These are phyloP conservation scores for Xylariaceae sp. DNA, from an alignment of 2,329 filamentous ascomycete genomes.

Conservation along the genomic window DNA sequence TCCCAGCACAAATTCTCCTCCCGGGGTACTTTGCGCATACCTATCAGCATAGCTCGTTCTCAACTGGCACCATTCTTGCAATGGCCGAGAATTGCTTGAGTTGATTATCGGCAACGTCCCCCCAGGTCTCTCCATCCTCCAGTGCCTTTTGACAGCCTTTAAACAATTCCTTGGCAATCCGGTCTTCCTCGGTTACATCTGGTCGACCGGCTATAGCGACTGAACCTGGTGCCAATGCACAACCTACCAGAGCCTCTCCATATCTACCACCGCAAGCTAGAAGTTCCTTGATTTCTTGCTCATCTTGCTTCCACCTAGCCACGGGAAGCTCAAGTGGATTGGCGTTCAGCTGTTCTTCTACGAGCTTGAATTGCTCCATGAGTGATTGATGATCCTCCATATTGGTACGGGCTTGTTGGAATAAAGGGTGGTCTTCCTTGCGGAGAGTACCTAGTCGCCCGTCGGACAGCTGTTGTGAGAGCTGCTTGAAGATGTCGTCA, in stretches of 20 bases:
- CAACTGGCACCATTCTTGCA: constrained; percentile 19
- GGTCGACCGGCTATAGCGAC: constrained; percentile 17
- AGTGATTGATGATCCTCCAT: constrained; percentile 27
- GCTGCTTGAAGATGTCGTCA: constrained; percentile 15
- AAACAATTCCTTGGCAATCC: constrained; percentile 32
- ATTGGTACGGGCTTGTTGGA: constrained; percentile 23
- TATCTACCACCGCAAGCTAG: constrained; percentile 32
- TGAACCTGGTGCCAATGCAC: constrained; percentile 23
- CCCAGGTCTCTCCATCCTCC: constrained; percentile 28
- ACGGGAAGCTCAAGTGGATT: constrained; percentile 27
- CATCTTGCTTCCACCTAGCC: constrained; percentile 35
- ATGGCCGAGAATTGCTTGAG: constrained; percentile 25
- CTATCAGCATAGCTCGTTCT: not conserved
- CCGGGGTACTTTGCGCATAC: not conserved
- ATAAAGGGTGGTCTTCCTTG: constrained; percentile 28
- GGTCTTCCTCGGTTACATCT: constrained; percentile 26
- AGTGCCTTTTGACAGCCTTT: constrained; percentile 25
- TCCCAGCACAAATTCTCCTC: not conserved
- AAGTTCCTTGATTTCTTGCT: constrained; percentile 32
- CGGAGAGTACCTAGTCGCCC: not conserved
- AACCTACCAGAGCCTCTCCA: constrained; percentile 32
- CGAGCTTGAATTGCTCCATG: constrained; percentile 30
- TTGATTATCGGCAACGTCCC: constrained; percentile 27
- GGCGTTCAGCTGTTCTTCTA: constrained; percentile 26
- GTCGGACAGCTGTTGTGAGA: constrained; percentile 9